Conservation (phyloP, 2,329 filamentous ascomycete genomes). For the Aspergillus pseudoviridinutans region DNA sequence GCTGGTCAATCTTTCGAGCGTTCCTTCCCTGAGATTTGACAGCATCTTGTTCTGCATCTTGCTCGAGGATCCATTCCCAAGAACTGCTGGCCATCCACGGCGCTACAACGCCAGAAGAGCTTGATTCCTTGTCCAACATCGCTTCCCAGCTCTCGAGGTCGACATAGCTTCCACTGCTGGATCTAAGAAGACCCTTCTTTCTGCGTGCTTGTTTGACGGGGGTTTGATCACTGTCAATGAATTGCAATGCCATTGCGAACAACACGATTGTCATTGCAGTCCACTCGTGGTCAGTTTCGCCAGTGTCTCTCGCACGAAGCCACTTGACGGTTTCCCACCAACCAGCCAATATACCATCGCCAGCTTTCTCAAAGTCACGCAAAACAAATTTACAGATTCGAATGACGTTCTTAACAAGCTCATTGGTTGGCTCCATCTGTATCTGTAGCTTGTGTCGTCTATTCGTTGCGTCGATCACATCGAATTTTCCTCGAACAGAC, state of each 20-base stretch:
- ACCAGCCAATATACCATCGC: conserved; percentile 60
- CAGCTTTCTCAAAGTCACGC: conserved; percentile 51
- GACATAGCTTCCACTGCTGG: conserved; percentile 47
- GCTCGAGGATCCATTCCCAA: conserved; percentile 69
- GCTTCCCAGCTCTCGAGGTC: conserved; percentile 46
- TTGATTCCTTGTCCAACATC: conserved; percentile 47
- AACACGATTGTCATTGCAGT: conserved; percentile 62
- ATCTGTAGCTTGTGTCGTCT: conserved; percentile 64
- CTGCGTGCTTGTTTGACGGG: conserved; percentile 36
- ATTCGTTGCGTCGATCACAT: conserved; percentile 61
- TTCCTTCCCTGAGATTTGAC: conserved; percentile 14
- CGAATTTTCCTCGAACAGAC: conserved; percentile 58
- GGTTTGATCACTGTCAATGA: conserved; percentile 44
- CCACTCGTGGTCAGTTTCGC: conserved; percentile 61
- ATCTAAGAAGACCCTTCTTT: conserved; percentile 44
- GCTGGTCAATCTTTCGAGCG: conserved; percentile 19
- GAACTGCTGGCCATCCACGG: conserved; percentile 55
- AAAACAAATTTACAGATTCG: conserved; percentile 62
- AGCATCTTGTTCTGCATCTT: conserved; percentile 39
- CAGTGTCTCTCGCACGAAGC: conserved; percentile 51
- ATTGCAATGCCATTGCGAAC: conserved; percentile 59
- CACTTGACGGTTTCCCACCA: conserved; percentile 75
- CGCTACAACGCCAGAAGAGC: conserved; percentile 36
- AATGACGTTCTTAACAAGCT: conserved; percentile 59
- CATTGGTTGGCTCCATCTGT: conserved; percentile 61